Evolutionary conservation across 2,329 filamentous ascomycete genomes (phyloP), one percentile per base, ranked within the genome.

Genomic region (Venturia effusa): DNA sequence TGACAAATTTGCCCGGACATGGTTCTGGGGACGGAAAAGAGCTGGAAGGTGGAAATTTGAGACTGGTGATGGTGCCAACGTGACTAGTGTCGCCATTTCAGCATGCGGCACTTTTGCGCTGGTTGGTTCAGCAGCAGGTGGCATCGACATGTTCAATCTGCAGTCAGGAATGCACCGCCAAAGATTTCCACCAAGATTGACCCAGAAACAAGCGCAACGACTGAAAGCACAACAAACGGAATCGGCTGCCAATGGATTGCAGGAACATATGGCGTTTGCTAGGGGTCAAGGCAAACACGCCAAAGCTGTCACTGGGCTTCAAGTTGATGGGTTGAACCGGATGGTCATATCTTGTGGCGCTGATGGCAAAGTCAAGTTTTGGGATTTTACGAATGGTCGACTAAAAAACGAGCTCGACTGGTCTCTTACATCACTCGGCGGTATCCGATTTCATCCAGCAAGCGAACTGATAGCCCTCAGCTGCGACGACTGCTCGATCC

Each of bases 21-120:
- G 94, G 94, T 97, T 97, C 76, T 97, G 94, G 92, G 94, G 93
- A 6, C 87, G 91, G 64, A 97, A 95, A 76, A 87, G 88, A 70
- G 92, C 94, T 60, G 94, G 94, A 13, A 83, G 94, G 67, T 99
- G 94, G 94, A 88, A 89, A 0, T 90, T 99, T 69, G 86, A 89
- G 68, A 97, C 92, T 0, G 84, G 88, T 48, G 94, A 99, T 75
- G 84, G 84, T 22, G 83, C 85, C n/a, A 84, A 91, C 70, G 93
- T 96, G 41, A 83, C 78, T 67, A 93, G 89, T 62, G 91, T 99
- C 24, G 84, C 92, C 13, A 88, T 99, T 66, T 96, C 90, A 63
- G 84, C 90, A 1, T 99, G 94, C 70, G 94, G 94, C 64, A 97
- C 90, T 1, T 99, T 99, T 78, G 92, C 92, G 2, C 77, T 97